These are phyloP conservation scores for Blastomyces gilchristii DNA, from an alignment of 2,329 filamentous ascomycete species.

Conservation along the genomic window DNA sequence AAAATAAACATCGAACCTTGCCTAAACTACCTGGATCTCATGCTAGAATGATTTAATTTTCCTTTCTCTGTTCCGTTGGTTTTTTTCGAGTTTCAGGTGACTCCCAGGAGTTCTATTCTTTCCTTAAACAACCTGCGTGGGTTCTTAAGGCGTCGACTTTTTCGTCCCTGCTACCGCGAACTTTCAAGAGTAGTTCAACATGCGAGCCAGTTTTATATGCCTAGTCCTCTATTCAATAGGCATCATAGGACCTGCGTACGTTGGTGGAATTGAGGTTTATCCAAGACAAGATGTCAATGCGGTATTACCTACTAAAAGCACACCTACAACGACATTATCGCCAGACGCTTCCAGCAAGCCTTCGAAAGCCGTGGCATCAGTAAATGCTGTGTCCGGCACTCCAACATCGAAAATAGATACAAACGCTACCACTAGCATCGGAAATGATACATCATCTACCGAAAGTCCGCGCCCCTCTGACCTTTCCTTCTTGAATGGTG, in stretches of 20 bases:
- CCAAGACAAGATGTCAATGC: slow-evolving; percentile 1
- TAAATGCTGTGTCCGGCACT: not conserved
- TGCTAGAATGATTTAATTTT: slow-evolving; percentile 4
- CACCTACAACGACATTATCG: not conserved
- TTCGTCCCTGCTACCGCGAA: not conserved
- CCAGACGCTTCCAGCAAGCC: not conserved
- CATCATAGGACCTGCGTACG: not conserved
- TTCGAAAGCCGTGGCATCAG: not conserved
- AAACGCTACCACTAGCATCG: not conserved
- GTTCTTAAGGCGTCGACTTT: not conserved
- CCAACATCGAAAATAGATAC: not conserved
- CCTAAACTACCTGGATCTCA: not conserved
- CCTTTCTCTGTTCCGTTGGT: not conserved
- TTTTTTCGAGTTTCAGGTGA: not conserved
- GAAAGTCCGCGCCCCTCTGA: not conserved
- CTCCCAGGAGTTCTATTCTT: not conserved
- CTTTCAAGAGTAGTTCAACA: not conserved
- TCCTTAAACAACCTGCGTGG: not conserved
- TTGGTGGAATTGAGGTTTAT: not conserved
- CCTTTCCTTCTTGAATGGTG: slow-evolving; percentile 1
- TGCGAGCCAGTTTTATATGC: slow-evolving; percentile 3
- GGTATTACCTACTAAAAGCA: not conserved
- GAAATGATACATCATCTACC: not conserved
- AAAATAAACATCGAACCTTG: not conserved
- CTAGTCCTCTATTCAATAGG: not conserved